Evolutionary conservation across 1,139 yeast genomes (phyloP).

Genomic region (Kluyveromyces sp.): DNA sequence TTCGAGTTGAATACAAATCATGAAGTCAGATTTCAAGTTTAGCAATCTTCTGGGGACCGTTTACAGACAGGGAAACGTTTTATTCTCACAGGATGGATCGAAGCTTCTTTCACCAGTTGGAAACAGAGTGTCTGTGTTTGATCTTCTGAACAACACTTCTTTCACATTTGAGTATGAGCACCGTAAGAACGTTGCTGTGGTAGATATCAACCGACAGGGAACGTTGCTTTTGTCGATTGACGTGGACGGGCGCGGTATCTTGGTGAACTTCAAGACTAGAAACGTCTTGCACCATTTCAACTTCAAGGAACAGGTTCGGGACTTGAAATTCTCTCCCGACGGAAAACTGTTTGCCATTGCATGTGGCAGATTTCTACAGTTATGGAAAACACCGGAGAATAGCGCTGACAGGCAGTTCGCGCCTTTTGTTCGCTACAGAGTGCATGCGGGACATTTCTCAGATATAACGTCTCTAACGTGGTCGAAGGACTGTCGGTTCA

Average conservation of each 20-base stretch:
- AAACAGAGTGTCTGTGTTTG: constrained; percentile 84
- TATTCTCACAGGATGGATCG: constrained; percentile 85
- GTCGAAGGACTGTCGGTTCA: constrained; percentile 86
- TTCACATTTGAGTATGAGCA: constrained; percentile 92
- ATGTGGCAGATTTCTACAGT: constrained; percentile 73
- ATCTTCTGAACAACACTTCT: constrained; percentile 73
- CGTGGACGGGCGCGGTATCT: constrained; percentile 85
- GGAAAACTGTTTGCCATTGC: constrained; percentile 86
- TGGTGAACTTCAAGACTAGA: constrained; percentile 76
- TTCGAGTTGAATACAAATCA: constrained; percentile 14
- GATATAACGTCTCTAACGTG: constrained; percentile 75
- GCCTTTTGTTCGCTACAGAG: constrained; percentile 85
- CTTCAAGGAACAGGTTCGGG: constrained; percentile 71
- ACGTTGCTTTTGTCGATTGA: constrained; percentile 82
- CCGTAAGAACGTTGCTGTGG: constrained; percentile 68
- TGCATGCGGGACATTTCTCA: constrained; percentile 88
- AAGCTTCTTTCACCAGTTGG: constrained; percentile 88
- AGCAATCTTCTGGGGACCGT: constrained; percentile 92
- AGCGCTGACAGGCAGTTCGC: constrained; percentile 81
- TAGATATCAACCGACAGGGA: constrained; percentile 78
- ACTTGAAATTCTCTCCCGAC: constrained; percentile 79
- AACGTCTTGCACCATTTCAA: constrained; percentile 94
- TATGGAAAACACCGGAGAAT: constrained; percentile 86
- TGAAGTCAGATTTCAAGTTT: constrained; percentile 60
- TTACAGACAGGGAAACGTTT: constrained; percentile 80